Evolutionary conservation across 306 rosid genomes (phyloP).

Genomic region (Castanea sativa): DNA sequence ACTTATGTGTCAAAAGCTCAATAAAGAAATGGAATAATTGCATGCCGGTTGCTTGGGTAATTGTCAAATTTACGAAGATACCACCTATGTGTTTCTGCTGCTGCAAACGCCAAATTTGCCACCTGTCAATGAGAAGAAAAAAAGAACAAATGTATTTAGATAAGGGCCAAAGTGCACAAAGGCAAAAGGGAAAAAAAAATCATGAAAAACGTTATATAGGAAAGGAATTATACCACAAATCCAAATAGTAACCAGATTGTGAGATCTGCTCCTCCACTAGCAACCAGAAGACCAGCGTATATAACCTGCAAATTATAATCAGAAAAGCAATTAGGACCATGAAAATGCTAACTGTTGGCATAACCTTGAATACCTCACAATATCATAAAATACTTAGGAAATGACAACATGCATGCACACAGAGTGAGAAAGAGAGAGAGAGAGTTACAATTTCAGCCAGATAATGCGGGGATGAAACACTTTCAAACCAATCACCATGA

Average conservation of each 20-base stretch:
- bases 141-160: background rate
- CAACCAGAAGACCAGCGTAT: constrained; percentile 71
- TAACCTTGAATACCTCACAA: background rate
- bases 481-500: constrained; percentile 79
- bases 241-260: constrained; percentile 76
- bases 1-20: constrained; percentile 16
- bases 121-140: constrained; percentile 42
- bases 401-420: background rate
- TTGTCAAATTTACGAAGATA: constrained; percentile 70
- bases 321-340: background rate
- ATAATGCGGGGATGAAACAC: constrained; percentile 86
- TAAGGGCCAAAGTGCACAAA: background rate
- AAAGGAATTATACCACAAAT: constrained; percentile 65
- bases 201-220: background rate
- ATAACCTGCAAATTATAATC: constrained; percentile 53
- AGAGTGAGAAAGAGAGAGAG: background rate
- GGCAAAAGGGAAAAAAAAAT: background rate
- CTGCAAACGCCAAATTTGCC: constrained; percentile 66
- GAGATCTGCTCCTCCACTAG: constrained; percentile 74
- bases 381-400: background rate
- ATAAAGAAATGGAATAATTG: constrained; percentile 61
- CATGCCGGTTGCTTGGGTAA: constrained; percentile 57
- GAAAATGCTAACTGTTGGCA: background rate
- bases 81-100: constrained; percentile 87
- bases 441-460: constrained; percentile 78